A percentile compares a stretch with the other conserved stretches of the same genome.
These are phyloP conservation scores for Dactylellina sp. DNA, from an alignment of 2,329 filamentous ascomycete genomes.

Conservation along the genomic window DNA sequence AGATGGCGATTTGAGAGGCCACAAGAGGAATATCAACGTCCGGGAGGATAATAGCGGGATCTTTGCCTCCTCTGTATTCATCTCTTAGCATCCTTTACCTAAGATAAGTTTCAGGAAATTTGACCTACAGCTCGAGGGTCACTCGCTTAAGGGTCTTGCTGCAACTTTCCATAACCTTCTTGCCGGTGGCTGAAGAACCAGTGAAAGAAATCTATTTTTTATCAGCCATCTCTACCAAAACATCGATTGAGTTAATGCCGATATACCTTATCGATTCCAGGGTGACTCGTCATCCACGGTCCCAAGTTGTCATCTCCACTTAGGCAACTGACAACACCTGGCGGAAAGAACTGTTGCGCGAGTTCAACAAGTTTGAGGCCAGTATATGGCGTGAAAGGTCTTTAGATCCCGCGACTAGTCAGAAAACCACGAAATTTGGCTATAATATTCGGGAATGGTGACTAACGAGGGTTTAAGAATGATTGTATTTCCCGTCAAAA, in stretches of 20 bases:
- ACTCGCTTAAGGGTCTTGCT: conserved; percentile 72
- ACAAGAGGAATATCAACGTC: conserved; percentile 70
- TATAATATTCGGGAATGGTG: conserved; percentile 49
- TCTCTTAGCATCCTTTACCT: background rate
- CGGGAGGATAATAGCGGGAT: conserved; percentile 71
- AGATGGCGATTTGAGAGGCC: conserved; percentile 67
- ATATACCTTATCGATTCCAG: conserved; percentile 71
- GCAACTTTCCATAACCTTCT: conserved; percentile 71
- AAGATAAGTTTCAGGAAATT: background rate
- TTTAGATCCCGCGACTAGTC: conserved; percentile 57
- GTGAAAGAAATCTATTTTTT: conserved; percentile 68
- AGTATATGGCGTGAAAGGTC: conserved; percentile 70
- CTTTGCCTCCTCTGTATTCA: conserved; percentile 68
- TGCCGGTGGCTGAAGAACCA: conserved; percentile 72
- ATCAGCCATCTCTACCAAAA: background rate
- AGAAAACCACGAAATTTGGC: too few relatives aligned
- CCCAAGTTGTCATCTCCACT: conserved; percentile 73
- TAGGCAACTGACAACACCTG: conserved; percentile 73
- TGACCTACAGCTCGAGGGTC: conserved; percentile 69
- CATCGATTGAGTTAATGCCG: background rate
- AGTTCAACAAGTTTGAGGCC: conserved; percentile 73
- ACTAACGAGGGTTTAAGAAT: conserved; percentile 69
- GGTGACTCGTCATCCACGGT: conserved; percentile 71
- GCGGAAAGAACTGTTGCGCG: conserved; percentile 70
- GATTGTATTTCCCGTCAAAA: conserved; percentile 70